phyloP scores from a whole-genome alignment of 2,329 filamentous ascomycete species.

The Xylariales sp. region DNA sequence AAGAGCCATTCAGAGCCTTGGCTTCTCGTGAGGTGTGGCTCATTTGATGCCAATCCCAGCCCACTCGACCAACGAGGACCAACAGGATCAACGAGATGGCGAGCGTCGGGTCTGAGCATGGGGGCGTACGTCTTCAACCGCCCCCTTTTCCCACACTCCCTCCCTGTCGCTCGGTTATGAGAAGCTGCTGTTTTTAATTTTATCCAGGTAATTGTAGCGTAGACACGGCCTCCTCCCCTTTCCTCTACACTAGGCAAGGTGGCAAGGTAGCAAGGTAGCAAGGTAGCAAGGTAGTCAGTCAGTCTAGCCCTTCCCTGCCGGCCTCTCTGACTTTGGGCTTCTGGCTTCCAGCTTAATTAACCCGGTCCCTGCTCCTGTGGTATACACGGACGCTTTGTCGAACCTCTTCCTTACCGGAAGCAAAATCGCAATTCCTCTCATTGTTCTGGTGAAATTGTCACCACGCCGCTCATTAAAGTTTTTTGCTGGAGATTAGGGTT shows the following conservation, averaged over 20 bases:
- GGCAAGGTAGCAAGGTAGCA: no score
- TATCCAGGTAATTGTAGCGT: slow-evolving; percentile 26
- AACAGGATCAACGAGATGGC: no score
- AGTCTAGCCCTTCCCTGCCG: slow-evolving; percentile 5
- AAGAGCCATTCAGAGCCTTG: slow-evolving; percentile 21
- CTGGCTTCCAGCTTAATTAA: slow-evolving; percentile 27
- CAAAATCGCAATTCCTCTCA: slow-evolving; percentile 46
- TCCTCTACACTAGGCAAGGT: not conserved
- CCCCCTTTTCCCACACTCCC: slow-evolving; percentile 38
- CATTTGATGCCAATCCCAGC: slow-evolving; percentile 26
- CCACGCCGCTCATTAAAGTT: slow-evolving; percentile 49
- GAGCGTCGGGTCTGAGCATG: slow-evolving; percentile 13
- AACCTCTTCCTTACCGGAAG: slow-evolving; percentile 44
- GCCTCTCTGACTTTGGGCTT: slow-evolving; percentile 1
- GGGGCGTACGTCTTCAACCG: slow-evolving; percentile 30
- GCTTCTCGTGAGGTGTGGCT: slow-evolving; percentile 31
- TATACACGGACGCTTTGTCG: slow-evolving; percentile 38
- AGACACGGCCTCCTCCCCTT: slow-evolving; percentile 18
- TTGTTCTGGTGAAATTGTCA: slow-evolving; percentile 49
- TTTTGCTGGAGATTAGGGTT: slow-evolving; percentile 27
- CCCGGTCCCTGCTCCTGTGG: slow-evolving; percentile 29
- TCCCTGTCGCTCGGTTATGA: slow-evolving; percentile 38
- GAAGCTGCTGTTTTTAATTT: slow-evolving; percentile 42
- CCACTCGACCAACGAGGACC: slow-evolving; percentile 3
- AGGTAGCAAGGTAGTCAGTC: no score